Evolutionary conservation across 345 rosid species (phyloP).

Genomic region (Eucalyptus regnans): DNA sequence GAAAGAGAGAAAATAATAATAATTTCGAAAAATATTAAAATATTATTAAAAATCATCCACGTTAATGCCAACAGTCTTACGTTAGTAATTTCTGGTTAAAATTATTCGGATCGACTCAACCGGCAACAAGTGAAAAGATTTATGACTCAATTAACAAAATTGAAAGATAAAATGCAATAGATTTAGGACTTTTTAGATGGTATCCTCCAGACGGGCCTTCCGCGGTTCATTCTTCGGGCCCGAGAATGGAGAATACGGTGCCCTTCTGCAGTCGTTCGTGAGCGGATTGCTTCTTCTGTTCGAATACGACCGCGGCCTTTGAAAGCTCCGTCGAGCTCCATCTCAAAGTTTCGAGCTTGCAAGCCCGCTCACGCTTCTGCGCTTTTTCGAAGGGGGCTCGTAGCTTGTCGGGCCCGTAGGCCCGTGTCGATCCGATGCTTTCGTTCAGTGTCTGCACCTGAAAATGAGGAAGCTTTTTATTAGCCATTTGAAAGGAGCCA

Average conservation of each 20-base stretch:
- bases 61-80: accelerated
- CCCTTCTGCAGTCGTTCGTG: background rate
- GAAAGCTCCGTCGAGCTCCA: background rate
- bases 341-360: background rate
- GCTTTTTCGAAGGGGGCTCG: background rate
- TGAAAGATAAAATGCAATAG: accelerated
- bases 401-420: background rate
- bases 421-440: background rate
- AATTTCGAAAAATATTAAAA: too few species aligned
- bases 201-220: background rate
- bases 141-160: too few species aligned
- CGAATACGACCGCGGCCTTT: background rate
- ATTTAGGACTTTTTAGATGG: too few species aligned
- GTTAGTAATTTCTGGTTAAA: accelerated
- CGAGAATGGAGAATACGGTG: background rate
- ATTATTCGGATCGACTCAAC: accelerated
- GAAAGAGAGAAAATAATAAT: too few species aligned
- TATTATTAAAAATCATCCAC: background rate
- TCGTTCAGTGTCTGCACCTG: background rate
- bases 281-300: background rate
- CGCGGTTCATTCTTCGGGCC: background rate
- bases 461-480: background rate
- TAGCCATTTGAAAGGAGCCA: background rate
- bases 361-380: background rate
- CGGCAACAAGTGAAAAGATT: accelerated